Base-by-base conservation (phyloP, 2,329 filamentous ascomycete species). In the Botrytis aclada region DNA sequence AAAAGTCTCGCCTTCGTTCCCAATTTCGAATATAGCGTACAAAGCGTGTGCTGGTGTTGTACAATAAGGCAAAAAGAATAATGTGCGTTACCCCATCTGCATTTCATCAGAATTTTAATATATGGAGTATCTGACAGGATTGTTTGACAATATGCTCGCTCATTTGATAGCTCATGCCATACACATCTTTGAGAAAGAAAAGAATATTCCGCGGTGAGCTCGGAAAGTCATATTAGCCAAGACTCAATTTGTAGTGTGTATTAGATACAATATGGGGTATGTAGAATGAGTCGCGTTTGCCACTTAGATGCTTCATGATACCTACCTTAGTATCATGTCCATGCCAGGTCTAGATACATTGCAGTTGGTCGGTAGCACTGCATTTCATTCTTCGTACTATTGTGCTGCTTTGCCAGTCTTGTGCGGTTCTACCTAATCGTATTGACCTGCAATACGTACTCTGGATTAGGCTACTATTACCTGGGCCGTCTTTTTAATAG, bases 231-330 rank as follows among this genome's bases (percentile, higher is more conserved):
- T 39, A 39, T 67, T 39, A 54, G 45, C 45, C 64, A 66, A 66
- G 43, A 37, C 12, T n/a, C 25, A 51, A 29, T 18, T 51, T 37
- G 32, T 66, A 39, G 37, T 62, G 37, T 63, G 37, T 63, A n/a
- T 8, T 63, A 41, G 37, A 63, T 43, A 43, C 63, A 8, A 45
- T 65, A 25, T 34, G 64, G 45, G 20, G 20, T 41, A 56, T 56
- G 34, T 54, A 56, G 47, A 64, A 66, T 29, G 70, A 66, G 61
- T 71, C 45, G 69, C 65, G 69, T 54, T 63, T 64, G n/a, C 45
- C 63, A 66, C 63, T 66, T 66, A 29, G 43, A 54, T 64, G 60
- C 56, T 64, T 71, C 60, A 71, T 47, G 43, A 71, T 51, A 63
- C 45, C 41, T 70, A 70, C 41, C 34, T 71, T 34, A 41, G 45